phyloP scores from a whole-genome alignment of 768 basidiomycete genomes.

The Tephrocybe sp. region DNA sequence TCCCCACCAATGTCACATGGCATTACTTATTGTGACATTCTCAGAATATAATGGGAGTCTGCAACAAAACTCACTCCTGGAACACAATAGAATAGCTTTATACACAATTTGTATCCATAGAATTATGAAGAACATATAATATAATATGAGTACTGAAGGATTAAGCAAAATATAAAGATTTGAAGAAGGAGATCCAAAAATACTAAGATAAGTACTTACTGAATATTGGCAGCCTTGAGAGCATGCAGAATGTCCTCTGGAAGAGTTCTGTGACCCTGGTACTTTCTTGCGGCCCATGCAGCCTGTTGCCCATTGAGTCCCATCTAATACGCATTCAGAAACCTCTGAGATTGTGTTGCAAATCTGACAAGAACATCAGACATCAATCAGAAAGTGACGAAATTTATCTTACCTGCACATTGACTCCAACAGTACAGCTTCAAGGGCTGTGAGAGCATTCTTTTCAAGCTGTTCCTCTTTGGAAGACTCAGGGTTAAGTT shows the following conservation, averaged over 20 bases:
- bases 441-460: background rate
- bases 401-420: background rate
- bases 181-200: background rate
- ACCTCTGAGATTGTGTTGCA: background rate
- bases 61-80: background rate
- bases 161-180: background rate
- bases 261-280: background rate
- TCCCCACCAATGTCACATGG: background rate
- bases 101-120: background rate
- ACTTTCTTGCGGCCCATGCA: constrained; percentile 2
- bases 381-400: background rate
- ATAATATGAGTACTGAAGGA: background rate
- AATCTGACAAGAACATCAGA: background rate
- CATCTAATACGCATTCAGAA: background rate
- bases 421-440: background rate
- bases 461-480: constrained; percentile 3
- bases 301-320: background rate
- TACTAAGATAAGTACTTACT: background rate
- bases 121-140: background rate
- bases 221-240: background rate
- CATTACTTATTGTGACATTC: background rate
- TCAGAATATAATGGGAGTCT: background rate
- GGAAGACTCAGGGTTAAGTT: background rate
- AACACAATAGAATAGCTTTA: background rate
- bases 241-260: background rate